Base-by-base conservation (phyloP, 768 basidiomycete genomes). In the Dacryopinax spathularia region DNA sequence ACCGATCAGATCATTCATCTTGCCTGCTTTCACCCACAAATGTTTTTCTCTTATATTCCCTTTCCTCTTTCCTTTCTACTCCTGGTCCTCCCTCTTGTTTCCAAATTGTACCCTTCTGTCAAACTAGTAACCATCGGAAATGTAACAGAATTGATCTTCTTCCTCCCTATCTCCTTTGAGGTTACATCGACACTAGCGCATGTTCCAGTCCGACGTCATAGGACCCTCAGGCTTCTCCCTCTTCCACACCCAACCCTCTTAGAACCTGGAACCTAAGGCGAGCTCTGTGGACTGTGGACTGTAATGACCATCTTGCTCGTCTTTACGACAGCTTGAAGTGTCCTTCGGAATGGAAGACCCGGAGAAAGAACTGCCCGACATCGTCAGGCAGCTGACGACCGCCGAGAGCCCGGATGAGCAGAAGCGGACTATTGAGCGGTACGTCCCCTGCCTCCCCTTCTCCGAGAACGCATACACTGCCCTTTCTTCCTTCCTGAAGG, bases 271-370 rank as follows among this genome's bases (percentile, higher is more conserved):
- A n/a, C n/a, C n/a, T n/a, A n/a, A n/a, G n/a, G n/a, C n/a, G n/a
- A n/a, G n/a, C n/a, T n/a, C n/a, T n/a, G n/a, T n/a, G n/a, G n/a
- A n/a, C n/a, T n/a, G n/a, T n/a, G n/a, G n/a, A n/a, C n/a, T n/a
- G n/a, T n/a, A n/a, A n/a, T n/a, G n/a, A n/a, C n/a, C n/a, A n/a
- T n/a, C n/a, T n/a, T n/a, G n/a, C n/a, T n/a, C n/a, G n/a, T n/a
- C n/a, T n/a, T n/a, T n/a, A n/a, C n/a, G n/a, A n/a, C n/a, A n/a
- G n/a, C n/a, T n/a, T n/a, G n/a, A n/a, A n/a, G n/a, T n/a, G n/a
- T n/a, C n/a, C 5, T 5, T 56, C 25, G 48, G 12, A 3, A 85
- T 86, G 84, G 79, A 86, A 63, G 74, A 82, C 62, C 85, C 85
- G 0, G 75, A 69, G 33, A 66, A 73, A 39, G 84, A 86, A 18